Evolutionary conservation across 805 yeast species (phyloP).

Genomic region (Kluyveromyces lactis): DNA sequence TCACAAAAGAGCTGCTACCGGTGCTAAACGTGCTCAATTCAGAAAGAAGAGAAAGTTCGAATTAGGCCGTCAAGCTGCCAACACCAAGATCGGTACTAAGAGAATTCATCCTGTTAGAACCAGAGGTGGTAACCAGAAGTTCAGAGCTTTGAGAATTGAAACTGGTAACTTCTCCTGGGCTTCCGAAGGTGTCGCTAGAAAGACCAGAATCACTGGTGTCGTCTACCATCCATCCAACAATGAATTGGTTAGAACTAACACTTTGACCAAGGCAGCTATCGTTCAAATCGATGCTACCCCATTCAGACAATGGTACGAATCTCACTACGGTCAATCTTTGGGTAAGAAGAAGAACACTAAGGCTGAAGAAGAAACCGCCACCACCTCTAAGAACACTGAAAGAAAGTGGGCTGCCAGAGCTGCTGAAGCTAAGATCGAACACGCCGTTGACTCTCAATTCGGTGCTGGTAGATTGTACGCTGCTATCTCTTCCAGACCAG

Average conservation of each 20-base stretch:
- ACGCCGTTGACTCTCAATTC: slow-evolving; percentile 92
- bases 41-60: slow-evolving; percentile 99
- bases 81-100: slow-evolving; percentile 98
- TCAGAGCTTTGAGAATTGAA: slow-evolving; percentile 99
- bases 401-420: slow-evolving; percentile 94
- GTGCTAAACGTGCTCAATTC: slow-evolving; percentile 99
- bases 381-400: slow-evolving; percentile 71
- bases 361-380: slow-evolving; percentile 49
- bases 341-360: slow-evolving; percentile 70
- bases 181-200: slow-evolving; percentile 96
- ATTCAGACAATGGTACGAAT: slow-evolving; percentile 98
- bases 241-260: slow-evolving; percentile 99
- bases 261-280: slow-evolving; percentile 97
- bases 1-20: slow-evolving; percentile 99
- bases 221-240: slow-evolving; percentile 99
- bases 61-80: slow-evolving; percentile 99
- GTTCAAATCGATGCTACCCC: slow-evolving; percentile 99
- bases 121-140: slow-evolving; percentile 99
- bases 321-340: slow-evolving; percentile 90
- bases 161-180: slow-evolving; percentile 99
- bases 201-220: slow-evolving; percentile 97
- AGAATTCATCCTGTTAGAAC: slow-evolving; percentile 99
- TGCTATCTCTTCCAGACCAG: slow-evolving; percentile 98
- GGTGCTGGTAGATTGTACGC: slow-evolving; percentile 99
- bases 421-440: slow-evolving; percentile 73